Percentiles rank a stretch among this genome's conserved stretches.
These are phyloP conservation scores for Neckera pumila DNA, from an alignment of 225 moss, liverwort and hornwort genomes.

Conservation along the genomic window DNA sequence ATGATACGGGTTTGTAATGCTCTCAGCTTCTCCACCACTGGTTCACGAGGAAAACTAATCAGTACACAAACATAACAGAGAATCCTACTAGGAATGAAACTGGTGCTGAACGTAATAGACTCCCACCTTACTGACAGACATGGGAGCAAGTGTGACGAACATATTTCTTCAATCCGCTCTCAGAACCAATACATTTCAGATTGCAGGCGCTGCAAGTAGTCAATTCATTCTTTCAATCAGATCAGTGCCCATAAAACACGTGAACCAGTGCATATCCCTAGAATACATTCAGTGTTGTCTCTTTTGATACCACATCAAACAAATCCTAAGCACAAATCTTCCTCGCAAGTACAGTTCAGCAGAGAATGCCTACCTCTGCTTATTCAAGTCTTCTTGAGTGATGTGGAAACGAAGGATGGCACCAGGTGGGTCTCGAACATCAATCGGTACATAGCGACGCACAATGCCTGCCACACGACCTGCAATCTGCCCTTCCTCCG, in stretches of 20 bases:
- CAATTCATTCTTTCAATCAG: conserved; percentile 16
- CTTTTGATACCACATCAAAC: neutral
- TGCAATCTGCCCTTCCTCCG: conserved; percentile 60
- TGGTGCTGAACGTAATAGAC: conserved; percentile 2
- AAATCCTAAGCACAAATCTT: neutral
- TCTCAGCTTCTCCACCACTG: conserved; percentile 40
- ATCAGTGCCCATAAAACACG: neutral
- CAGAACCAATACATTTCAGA: conserved; percentile 10
- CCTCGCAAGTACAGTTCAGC: neutral
- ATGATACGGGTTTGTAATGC: conserved; percentile 36
- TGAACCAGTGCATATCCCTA: conserved; percentile 1
- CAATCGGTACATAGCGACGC: conserved; percentile 77
- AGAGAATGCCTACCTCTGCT: conserved; percentile 43
- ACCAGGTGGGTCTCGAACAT: conserved; percentile 89
- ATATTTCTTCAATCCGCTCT: conserved; percentile 15
- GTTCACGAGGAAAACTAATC: neutral
- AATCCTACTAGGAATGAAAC: neutral
- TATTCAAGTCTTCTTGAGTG: conserved; percentile 48
- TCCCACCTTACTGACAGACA: conserved; percentile 25
- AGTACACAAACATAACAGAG: neutral
- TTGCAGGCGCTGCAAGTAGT: conserved; percentile 9
- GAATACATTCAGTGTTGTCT: neutral
- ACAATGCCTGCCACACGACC: conserved; percentile 87
- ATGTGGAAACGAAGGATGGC: conserved; percentile 85
- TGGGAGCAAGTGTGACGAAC: conserved; percentile 8